phyloP scores from a whole-genome alignment of 2,329 filamentous ascomycete species.

The Myriosclerotinia curreyana region DNA sequence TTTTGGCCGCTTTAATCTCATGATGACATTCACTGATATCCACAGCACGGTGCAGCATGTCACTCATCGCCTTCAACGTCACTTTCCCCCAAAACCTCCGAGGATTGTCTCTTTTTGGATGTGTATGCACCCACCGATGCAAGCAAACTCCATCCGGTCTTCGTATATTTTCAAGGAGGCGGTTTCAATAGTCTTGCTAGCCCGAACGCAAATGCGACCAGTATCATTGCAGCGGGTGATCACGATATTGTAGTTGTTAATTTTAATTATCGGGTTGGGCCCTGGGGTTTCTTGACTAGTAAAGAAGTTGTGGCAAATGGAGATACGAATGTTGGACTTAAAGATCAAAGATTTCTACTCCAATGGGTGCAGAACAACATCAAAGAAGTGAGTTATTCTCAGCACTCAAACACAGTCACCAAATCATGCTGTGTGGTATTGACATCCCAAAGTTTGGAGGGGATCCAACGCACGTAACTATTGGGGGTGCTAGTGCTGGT shows the following conservation, averaged over 20 bases:
- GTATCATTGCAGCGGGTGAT: constrained; percentile 56
- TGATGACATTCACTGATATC: neutral
- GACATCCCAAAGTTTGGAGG: constrained; percentile 58
- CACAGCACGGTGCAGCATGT: constrained; percentile 34
- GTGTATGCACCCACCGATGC: constrained; percentile 58
- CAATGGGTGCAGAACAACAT: constrained; percentile 70
- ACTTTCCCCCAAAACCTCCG: constrained; percentile 42
- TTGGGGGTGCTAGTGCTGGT: constrained; percentile 68
- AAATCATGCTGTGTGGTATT: constrained; percentile 12
- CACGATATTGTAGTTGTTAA: constrained; percentile 65
- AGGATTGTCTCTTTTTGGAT: constrained; percentile 70
- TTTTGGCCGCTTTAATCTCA: neutral
- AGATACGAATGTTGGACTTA: constrained; percentile 65
- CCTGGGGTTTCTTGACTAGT: constrained; percentile 67
- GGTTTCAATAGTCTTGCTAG: constrained; percentile 54
- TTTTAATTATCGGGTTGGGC: constrained; percentile 74
- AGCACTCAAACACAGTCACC: neutral
- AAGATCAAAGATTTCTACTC: constrained; percentile 66
- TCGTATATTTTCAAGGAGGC: constrained; percentile 57
- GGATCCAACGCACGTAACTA: constrained; percentile 62
- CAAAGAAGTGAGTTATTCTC: constrained; percentile 39
- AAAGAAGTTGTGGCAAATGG: constrained; percentile 50
- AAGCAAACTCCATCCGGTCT: constrained; percentile 55
- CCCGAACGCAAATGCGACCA: constrained; percentile 57
- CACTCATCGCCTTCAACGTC: constrained; percentile 31